A percentile compares a stretch with the other conserved stretches of the same genome.
phyloP scores from a whole-genome alignment of 768 basidiomycete species.

The Rhizopogon sp. region DNA sequence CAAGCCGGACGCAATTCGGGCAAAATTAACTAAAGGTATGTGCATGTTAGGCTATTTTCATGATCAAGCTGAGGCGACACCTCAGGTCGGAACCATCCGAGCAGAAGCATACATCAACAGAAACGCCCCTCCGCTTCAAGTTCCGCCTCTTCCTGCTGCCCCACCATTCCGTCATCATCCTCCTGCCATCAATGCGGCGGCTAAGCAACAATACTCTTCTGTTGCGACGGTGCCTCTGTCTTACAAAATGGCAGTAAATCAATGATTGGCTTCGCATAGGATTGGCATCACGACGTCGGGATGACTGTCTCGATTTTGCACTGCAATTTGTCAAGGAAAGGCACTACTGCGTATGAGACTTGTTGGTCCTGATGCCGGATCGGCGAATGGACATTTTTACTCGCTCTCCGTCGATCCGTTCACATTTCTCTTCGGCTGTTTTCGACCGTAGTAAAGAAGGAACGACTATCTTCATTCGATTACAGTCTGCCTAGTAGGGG shows the following conservation, averaged over 20 bases:
- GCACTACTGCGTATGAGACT: not conserved
- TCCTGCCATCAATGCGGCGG: not conserved
- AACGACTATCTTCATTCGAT: too few species aligned
- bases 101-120: not conserved
- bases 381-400: not conserved
- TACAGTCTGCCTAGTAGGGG: too few species aligned
- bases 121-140: not conserved
- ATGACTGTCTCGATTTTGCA: not conserved
- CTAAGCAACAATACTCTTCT: not conserved
- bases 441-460: not conserved
- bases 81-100: not conserved
- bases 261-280: not conserved
- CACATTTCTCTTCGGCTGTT: not conserved
- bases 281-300: not conserved
- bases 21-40: not conserved
- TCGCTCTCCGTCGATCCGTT: not conserved
- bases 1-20: not conserved
- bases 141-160: not conserved
- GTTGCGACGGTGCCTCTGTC: not conserved
- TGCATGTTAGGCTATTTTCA: not conserved
- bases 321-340: not conserved
- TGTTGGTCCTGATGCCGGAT: not conserved
- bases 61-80: not conserved
- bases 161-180: too few species aligned
- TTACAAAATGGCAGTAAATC: not conserved